Base-by-base conservation (phyloP, 2,329 filamentous ascomycete species). In the Periconia digitata region DNA sequence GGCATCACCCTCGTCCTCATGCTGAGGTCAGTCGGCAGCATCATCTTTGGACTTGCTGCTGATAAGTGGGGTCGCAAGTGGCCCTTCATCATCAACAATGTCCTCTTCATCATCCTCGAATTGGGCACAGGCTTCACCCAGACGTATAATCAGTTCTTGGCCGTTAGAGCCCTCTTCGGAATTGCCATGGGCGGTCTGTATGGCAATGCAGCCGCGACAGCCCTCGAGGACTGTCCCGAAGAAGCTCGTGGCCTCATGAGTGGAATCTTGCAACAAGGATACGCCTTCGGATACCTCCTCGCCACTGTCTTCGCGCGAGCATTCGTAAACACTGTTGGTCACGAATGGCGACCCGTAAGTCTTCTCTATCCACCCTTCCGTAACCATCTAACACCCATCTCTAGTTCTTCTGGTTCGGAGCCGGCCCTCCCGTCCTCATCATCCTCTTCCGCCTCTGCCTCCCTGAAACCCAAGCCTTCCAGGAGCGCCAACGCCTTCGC, bases 381-480 rank as follows among this genome's bases (percentile, higher is more conserved):
- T 5, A 20, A 4, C 3, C 4, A 32, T 18, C 22, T 41, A 34
- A 42, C 24, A 17, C 23, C 16, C 10, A 18, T 18, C 17, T 16
- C 32, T n/a, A 58, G 55, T 76, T 95, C 0, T 95, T 85, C 76
- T 96, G 91, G 90, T 95, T 95, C 69, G 90, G 86, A 12, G 89
- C 90, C 6, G 82, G 85, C 32, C 89, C 89, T 0, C 91, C 91
- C 0, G 79, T 91, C 2, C 70, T 95, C 24, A 86, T 95, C 71
- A 95, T 95, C 64, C 63, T 84, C 46, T 90, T 88, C 77, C 86
- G 91, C 27, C 75, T 92, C 18, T 83, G 80, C 66, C 79, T 96
- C 1, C 87, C 89, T 6, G 91, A 96, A 74, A 95, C 90, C 0
- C 74, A 87, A 39, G 81, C 85, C 1, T 95, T 87, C 71, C 78